Conservation (phyloP, 805 yeast species). For the Lachancea mirantina region DNA sequence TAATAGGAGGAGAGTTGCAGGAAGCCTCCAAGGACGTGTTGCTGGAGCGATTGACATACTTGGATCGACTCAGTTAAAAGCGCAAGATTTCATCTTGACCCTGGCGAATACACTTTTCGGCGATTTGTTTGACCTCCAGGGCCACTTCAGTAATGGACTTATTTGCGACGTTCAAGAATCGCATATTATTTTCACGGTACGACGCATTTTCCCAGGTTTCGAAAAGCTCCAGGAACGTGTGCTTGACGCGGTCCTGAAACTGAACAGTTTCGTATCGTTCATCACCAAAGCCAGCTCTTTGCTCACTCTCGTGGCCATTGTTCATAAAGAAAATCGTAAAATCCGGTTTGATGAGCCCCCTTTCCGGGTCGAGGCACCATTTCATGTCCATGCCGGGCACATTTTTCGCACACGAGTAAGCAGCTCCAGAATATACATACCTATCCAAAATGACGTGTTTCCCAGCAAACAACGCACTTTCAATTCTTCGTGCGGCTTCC, state of each 20-base stretch:
- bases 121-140: constrained; percentile 36
- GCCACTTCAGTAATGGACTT: constrained; percentile 51
- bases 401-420: constrained; percentile 78
- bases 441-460: constrained; percentile 67
- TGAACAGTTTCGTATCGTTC: constrained; percentile 77
- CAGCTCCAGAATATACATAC: constrained; percentile 87
- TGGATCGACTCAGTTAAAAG: constrained; percentile 50
- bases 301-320: constrained; percentile 34
- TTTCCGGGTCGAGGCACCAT: constrained; percentile 81
- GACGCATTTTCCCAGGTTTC: constrained; percentile 24
- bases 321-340: constrained; percentile 65
- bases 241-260: constrained; percentile 68
- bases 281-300: constrained; percentile 81
- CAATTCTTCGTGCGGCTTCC: constrained; percentile 59
- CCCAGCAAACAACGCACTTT: constrained; percentile 39
- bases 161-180: constrained; percentile 52
- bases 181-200: constrained; percentile 30
- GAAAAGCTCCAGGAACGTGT: constrained; percentile 47
- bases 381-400: constrained; percentile 44
- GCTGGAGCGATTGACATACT: constrained; percentile 52
- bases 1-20: constrained; percentile 83
- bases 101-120: constrained; percentile 10
- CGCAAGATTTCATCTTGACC: constrained; percentile 10
- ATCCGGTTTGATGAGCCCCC: constrained; percentile 84
- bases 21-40: constrained; percentile 71